Conservation (phyloP, 2,329 filamentous ascomycete genomes). For the Exophiala phaeomuriformis region DNA sequence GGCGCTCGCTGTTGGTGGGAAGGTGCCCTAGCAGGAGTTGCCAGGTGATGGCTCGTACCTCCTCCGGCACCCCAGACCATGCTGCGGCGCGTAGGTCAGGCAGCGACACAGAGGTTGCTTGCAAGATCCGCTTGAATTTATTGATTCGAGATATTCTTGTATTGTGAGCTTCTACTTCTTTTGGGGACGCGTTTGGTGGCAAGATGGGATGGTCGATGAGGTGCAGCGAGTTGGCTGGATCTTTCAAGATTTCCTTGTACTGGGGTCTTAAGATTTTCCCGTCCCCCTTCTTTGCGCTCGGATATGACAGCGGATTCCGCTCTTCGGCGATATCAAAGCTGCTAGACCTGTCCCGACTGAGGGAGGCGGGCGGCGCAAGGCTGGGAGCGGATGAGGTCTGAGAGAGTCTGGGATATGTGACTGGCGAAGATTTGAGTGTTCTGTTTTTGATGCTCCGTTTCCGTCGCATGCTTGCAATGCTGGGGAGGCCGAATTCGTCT, state of each 20-base stretch:
- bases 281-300: slow-evolving; percentile 78
- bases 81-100: slow-evolving; percentile 75
- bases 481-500: slow-evolving; percentile 91
- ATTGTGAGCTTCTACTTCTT: slow-evolving; percentile 78
- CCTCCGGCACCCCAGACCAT: slow-evolving; percentile 90
- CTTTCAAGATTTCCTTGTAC: slow-evolving; percentile 88
- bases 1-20: slow-evolving; percentile 89
- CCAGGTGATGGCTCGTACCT: slow-evolving; percentile 99
- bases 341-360: slow-evolving; percentile 55
- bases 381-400: slow-evolving; percentile 19
- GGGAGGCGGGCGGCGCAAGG: slow-evolving; percentile 14
- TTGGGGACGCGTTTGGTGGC: slow-evolving; percentile 65
- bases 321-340: slow-evolving; percentile 94
- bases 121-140: slow-evolving; percentile 94
- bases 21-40: slow-evolving; percentile 90
- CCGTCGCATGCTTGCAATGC: slow-evolving; percentile 81
- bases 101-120: slow-evolving; percentile 81
- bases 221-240: slow-evolving; percentile 88
- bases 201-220: slow-evolving; percentile 80
- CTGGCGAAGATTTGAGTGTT: slow-evolving; percentile 7
- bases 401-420: slow-evolving; percentile 15
- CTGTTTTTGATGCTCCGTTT: slow-evolving; percentile 48
- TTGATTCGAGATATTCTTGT: slow-evolving; percentile 90
- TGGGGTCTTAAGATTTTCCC: slow-evolving; percentile 94
- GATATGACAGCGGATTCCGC: slow-evolving; percentile 72